Conservation (phyloP, 345 rosid genomes). For the Salix dunnii region DNA sequence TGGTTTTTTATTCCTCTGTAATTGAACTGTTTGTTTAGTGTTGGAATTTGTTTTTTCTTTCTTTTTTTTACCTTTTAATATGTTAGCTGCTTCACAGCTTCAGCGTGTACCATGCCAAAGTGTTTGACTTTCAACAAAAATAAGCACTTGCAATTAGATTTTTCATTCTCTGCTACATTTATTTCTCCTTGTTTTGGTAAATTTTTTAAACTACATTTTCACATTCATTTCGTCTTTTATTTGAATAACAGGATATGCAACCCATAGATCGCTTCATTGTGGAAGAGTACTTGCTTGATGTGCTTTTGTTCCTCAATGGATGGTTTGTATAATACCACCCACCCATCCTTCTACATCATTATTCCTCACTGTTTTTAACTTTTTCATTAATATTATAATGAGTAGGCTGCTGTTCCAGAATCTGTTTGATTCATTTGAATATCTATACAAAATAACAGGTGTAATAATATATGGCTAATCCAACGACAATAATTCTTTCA, state of each 20-base stretch:
- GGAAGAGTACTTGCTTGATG: conserved; percentile 92
- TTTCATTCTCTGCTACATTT: background rate
- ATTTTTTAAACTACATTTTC: background rate
- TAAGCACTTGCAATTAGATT: too few species aligned
- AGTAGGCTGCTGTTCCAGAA: background rate
- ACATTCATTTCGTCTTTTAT: conserved; percentile 4
- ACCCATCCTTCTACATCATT: background rate
- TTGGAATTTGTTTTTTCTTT: too few species aligned
- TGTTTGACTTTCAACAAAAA: background rate
- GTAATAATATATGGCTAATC: too few species aligned
- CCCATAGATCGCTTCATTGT: conserved; percentile 93
- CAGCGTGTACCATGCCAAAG: background rate
- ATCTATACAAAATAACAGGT: background rate
- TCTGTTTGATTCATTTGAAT: background rate
- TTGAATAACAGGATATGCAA: conserved; percentile 68
- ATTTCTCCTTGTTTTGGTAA: conserved; percentile 6
- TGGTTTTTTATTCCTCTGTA: too few species aligned
- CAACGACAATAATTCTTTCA: background rate
- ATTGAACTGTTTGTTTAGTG: too few species aligned
- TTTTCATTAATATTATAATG: background rate
- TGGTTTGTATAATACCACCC: conserved; percentile 50
- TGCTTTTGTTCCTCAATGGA: conserved; percentile 92
- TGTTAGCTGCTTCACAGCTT: too few species aligned
- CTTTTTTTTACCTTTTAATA: too few species aligned
- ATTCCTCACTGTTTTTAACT: background rate